Evolutionary conservation across 441 rosid species (phyloP).

Genomic region (Breynia disticha): DNA sequence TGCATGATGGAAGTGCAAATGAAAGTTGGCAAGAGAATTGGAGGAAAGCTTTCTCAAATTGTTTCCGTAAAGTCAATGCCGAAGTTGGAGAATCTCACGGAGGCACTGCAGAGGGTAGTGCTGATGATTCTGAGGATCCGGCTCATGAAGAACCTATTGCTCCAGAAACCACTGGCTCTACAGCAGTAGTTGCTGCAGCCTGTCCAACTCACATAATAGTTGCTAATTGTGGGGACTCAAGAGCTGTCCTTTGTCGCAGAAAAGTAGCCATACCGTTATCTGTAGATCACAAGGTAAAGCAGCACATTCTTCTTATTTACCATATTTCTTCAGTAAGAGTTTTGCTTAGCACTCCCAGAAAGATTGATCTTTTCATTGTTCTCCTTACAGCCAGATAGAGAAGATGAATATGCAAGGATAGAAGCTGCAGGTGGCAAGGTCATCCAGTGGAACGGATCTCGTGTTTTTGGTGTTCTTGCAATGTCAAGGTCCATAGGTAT

Average conservation of each 20-base stretch:
- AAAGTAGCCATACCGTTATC: constrained; percentile 66
- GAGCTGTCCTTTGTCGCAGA: constrained; percentile 78
- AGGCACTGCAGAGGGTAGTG: constrained; percentile 10
- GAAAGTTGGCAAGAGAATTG: constrained; percentile 50
- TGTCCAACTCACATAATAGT: constrained; percentile 61
- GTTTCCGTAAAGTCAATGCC: constrained; percentile 55
- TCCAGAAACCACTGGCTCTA: constrained; percentile 82
- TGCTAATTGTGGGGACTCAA: constrained; percentile 85
- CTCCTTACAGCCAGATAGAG: constrained; percentile 64
- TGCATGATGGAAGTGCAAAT: constrained; percentile 24
- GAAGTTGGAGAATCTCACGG: constrained; percentile 43
- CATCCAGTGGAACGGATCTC: constrained; percentile 82
- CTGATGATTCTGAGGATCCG: too few relatives aligned
- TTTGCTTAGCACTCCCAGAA: constrained; percentile 4
- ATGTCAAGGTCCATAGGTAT: constrained; percentile 88
- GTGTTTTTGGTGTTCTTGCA: constrained; percentile 83
- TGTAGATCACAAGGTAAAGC: constrained; percentile 71
- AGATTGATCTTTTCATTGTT: constrained; percentile 9
- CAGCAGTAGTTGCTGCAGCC: constrained; percentile 67
- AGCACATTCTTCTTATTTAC: constrained; percentile 4
- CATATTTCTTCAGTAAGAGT: constrained; percentile 4
- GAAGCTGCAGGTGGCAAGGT: constrained; percentile 94
- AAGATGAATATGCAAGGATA: constrained; percentile 73
- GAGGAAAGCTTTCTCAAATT: constrained; percentile 53
- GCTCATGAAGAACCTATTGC: constrained; percentile 31